Conservation (phyloP, 176 grass and related monocot species). For the Themeda triandra region DNA sequence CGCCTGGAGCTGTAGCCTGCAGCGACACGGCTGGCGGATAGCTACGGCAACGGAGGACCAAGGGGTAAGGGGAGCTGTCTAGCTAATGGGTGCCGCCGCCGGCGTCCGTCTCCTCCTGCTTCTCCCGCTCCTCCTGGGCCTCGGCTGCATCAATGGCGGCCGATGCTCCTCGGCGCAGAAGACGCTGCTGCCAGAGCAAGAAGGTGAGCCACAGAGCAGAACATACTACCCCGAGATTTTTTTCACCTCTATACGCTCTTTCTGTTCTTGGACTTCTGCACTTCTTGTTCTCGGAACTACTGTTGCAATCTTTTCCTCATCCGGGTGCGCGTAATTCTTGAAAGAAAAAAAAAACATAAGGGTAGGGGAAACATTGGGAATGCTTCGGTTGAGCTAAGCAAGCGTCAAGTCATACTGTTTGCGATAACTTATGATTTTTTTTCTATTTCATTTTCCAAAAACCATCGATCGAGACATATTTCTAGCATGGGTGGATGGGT, state of each 20-base stretch:
- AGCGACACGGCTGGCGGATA: no score
- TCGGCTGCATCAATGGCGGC: slow-evolving; percentile 33
- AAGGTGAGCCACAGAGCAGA: slow-evolving; percentile 40
- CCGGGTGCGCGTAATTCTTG: not conserved
- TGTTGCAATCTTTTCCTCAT: not conserved
- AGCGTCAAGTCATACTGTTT: not conserved
- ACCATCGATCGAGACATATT: not conserved
- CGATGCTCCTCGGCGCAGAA: not conserved
- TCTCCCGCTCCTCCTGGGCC: slow-evolving; percentile 16
- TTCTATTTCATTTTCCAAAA: not conserved
- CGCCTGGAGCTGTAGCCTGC: no score
- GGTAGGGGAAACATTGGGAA: not conserved
- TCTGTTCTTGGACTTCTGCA: not conserved
- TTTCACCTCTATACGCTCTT: not conserved
- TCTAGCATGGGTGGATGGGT: no score
- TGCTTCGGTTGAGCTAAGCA: no score
- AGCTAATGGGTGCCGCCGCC: not conserved
- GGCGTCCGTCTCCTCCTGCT: not conserved
- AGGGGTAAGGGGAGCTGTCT: no score
- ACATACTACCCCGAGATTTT: not conserved
- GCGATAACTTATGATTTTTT: not conserved
- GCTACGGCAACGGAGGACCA: not conserved
- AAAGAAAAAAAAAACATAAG: not conserved
- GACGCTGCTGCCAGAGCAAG: slow-evolving; percentile 41
- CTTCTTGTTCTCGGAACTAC: not conserved